Evolutionary conservation across 2,329 filamentous ascomycete species (phyloP).

Genomic region (Fusarium sp.): DNA sequence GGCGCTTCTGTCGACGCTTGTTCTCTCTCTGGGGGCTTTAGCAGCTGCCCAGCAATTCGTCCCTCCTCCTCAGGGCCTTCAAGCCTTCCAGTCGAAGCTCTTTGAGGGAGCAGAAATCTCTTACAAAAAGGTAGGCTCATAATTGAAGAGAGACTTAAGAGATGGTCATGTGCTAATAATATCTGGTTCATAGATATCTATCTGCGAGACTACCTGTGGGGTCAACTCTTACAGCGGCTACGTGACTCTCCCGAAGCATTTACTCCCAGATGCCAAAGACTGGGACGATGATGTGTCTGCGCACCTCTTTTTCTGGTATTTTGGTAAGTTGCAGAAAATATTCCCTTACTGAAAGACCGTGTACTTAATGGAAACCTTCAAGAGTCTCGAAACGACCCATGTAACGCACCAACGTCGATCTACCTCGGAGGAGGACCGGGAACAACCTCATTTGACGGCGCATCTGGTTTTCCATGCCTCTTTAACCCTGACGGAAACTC

Average conservation of each 20-base stretch:
- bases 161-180: neutral
- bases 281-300: constrained; percentile 28
- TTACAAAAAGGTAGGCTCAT: constrained; percentile 37
- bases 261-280: constrained; percentile 43
- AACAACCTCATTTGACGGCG: constrained; percentile 67
- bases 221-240: constrained; percentile 41
- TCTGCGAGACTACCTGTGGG: constrained; percentile 40
- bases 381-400: constrained; percentile 49
- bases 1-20: neutral
- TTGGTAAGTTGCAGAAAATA: constrained; percentile 34
- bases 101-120: constrained; percentile 34
- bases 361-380: neutral
- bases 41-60: constrained; percentile 8
- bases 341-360: fast-evolving
- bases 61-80: neutral
- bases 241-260: constrained; percentile 32
- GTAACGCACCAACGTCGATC: constrained; percentile 53
- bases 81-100: constrained; percentile 11
- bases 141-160: neutral
- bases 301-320: constrained; percentile 59
- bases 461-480: constrained; percentile 66
- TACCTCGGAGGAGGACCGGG: constrained; percentile 75
- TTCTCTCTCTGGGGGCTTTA: neutral
- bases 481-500: constrained; percentile 61
- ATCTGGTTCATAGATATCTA: constrained; percentile 8